Base-by-base conservation (phyloP, 257 asterid genomes). In the Solanum habrochaites region DNA sequence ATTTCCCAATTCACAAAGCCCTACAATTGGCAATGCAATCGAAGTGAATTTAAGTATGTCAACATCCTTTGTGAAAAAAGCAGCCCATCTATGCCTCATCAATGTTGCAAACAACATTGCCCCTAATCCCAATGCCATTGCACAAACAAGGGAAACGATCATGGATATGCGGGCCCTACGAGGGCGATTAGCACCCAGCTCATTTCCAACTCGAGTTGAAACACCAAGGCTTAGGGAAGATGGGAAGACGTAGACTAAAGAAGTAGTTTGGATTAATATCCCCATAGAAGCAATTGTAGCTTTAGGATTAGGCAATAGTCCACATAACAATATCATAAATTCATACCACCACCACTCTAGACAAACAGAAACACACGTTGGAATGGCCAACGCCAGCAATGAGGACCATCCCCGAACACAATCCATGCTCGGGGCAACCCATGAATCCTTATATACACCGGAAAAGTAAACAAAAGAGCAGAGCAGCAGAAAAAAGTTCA, bases 311-410 rank as follows among this genome's bases (percentile, higher is more conserved):
- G 90, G 43, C 2, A 97, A 74, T 2, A 97, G 86, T 1, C 99
- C 99, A 49, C 98, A 97, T 1, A 95, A 90, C 92, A 96, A 85
- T 67, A 96, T 95, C 99, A 96, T 96, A 27, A 96, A 92, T 58
- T 96, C 99, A 45, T 96, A 96, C 99, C 99, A 96, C 99, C 99
- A 96, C 99, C 99, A 96, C 80, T 96, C 99, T 0, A 97, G 87
- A 58, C 99, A 97, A 2, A 97, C 97, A 3, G 99, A 97, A 10
- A 97, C 58, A 84, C 99, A 97, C 1, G 95, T 97, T 1, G 99
- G 99, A 8, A 97, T 90, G 1, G 98, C 94, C 0, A 97, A 42
- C 0, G 94, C 86, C 16, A 95, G 88, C 49, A 97, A 89, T 7
- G 94, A 82, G 4, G 98, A 89, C 99, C 99, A 97, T 0, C 98